Evolutionary conservation across 2,329 filamentous ascomycete species (phyloP), one percentile per base, ranked within the genome.

Genomic region (Macroventuria anomochaeta): DNA sequence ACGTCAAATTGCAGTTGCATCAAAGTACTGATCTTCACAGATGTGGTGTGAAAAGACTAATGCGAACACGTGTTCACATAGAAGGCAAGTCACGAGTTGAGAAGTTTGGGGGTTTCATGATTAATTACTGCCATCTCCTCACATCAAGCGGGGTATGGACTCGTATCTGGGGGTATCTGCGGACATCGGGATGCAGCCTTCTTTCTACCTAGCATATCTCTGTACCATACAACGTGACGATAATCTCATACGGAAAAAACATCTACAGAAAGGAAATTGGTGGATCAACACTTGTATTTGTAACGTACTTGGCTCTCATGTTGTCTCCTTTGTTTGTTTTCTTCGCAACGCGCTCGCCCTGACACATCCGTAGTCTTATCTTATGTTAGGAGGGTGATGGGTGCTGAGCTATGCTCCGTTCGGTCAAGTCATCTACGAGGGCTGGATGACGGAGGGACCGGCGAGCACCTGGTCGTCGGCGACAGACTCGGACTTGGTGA

Each of bases 381-480:
- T 36, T 17, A 25, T 34, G 28, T 7, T 38, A n/a, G n/a, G n/a
- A n/a, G n/a, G n/a, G n/a, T n/a, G n/a, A n/a, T n/a, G n/a, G n/a
- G n/a, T n/a, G n/a, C n/a, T n/a, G n/a, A n/a, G n/a, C n/a, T n/a
- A n/a, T n/a, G n/a, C n/a, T n/a, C n/a, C n/a, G 25, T 21, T 42
- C 37, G 39, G 18, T 21, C n/a, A 43, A 44, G 41, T 32, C 43
- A 39, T 64, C 57, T 72, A 75, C 63, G 72, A 75, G 56, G 70
- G 70, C 66, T 72, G 69, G 63, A 75, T 68, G 57, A 75, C 71
- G 20, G 71, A 72, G 25, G 72, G 72, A 12, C 72, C 88, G 62
- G 88, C 87, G 60, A 90, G 77, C 40, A 86, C 85, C 62, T 87
- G 85, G 32, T 61, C 58, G 42, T 75, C 73, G 46, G 59, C 59